Base-by-base conservation (phyloP, 1,284 basidiomycete genomes). In the Sanghuangporus weigelae region DNA sequence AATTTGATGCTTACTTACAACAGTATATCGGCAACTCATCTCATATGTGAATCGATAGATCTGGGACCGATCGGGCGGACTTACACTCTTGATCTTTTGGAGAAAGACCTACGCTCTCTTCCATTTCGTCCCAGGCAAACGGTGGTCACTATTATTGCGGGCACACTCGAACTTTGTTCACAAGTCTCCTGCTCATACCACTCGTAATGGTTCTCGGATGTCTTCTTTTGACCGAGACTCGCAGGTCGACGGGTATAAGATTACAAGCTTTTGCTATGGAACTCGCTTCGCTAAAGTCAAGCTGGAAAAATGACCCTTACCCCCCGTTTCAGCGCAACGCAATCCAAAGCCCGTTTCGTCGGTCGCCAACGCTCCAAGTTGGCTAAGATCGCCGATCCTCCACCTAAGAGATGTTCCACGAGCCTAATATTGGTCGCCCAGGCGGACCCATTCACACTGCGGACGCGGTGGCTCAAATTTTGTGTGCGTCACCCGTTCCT, bases 321-420 rank as follows among this genome's bases (percentile, higher is more conserved):
- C 48, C 59, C 64, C 60, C 62, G 65, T 66, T 66, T 66, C 65
- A 66, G 57, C 61, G 53, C 62, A 59, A 60, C 58, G 58, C 65
- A 62, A 63, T 62, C 49, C 61, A 66, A 58, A 48, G 44, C 57
- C 56, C 44, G 44, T 59, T 57, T 57, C 58, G 61, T 64, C 57
- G 56, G 65, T 60, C 65, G 58, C 54, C 61, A 61, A 55, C 59
- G 51, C 61, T 54, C 44, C 49, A 38, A 42, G 49, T 56, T 49
- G 51, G 26, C 62, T 55, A 50, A 62, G 60, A 65, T 65, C 64
- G 56, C 59, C 64, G 64, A 65, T 65, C 55, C 64, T 59, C 48
- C 39, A 49, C 56, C 48, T 56, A 60, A 60, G 48, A 62, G 55
- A 59, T 62, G 53, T 55, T 63, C 31, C 65, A 66, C 53, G 57